Percentiles rank a stretch among this genome's conserved stretches.
Conservation (phyloP, 2,329 filamentous ascomycete genomes). For the Thielaviopsis populi region DNA sequence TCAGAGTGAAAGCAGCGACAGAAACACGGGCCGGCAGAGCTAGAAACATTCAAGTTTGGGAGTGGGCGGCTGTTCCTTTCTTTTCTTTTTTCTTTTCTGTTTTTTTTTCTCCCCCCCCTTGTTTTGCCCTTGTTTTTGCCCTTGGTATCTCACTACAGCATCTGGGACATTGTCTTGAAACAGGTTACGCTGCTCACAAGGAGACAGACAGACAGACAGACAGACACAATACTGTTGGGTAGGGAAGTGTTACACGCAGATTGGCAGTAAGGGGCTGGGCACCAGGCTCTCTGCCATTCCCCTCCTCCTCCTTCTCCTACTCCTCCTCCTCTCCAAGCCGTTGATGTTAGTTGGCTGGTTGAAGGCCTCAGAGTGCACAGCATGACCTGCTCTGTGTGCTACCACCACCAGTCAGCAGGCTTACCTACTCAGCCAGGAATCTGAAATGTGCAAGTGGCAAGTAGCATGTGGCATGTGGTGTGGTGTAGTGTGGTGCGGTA, state of each 20-base stretch:
- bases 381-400: not conserved
- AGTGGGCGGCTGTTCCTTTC: not conserved
- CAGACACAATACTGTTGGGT: too few species aligned
- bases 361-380: slow-evolving; percentile 2
- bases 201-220: too few species aligned
- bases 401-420: too few species aligned
- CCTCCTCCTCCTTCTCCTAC: too few species aligned
- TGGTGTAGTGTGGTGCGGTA: not conserved
- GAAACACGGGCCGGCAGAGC: not conserved
- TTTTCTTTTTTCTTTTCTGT: too few species aligned
- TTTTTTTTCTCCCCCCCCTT: too few species aligned
- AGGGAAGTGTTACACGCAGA: not conserved
- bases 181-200: not conserved
- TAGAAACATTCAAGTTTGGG: not conserved
- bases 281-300: not conserved
- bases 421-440: not conserved
- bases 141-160: not conserved
- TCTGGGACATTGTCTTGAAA: not conserved
- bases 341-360: not conserved
- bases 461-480: too few species aligned
- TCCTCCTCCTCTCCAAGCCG: too few species aligned
- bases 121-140: too few species aligned
- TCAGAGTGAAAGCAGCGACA: not conserved
- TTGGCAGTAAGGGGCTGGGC: not conserved
- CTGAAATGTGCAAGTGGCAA: not conserved